Conservation (phyloP, 1,139 yeast species). For the Taphrina deformans region DNA sequence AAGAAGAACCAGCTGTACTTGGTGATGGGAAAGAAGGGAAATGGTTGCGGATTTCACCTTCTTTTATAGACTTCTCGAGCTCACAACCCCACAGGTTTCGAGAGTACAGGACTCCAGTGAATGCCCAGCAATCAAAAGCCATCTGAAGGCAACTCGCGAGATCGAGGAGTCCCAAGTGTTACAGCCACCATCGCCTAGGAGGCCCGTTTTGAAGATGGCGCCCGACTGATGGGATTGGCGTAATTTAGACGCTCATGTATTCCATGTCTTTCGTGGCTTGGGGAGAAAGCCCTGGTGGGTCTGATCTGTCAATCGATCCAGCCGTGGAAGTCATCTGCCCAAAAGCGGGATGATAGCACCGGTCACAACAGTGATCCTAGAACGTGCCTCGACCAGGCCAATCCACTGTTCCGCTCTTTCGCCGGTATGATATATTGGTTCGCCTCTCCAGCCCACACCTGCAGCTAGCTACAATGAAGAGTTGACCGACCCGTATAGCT, state of each 20-base stretch:
- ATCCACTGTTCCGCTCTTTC: too few species aligned
- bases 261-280: not conserved
- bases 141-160: not conserved
- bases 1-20: not conserved
- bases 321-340: too few species aligned
- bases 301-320: not conserved
- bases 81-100: too few species aligned
- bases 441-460: too few species aligned
- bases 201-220: not conserved
- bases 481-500: too few species aligned
- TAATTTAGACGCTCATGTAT: not conserved
- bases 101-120: not conserved
- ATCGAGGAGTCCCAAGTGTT: not conserved
- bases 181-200: not conserved
- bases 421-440: too few species aligned
- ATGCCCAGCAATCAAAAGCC: not conserved
- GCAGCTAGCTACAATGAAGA: too few species aligned
- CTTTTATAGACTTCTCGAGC: not conserved
- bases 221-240: not conserved
- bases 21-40: not conserved
- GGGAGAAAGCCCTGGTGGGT: not conserved
- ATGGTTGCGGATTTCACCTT: not conserved
- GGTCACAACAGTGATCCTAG: not conserved
- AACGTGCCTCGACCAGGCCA: not conserved
- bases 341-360: not conserved